Evolutionary conservation across 768 basidiomycete genomes (phyloP), one percentile per base, ranked within the genome.

Genomic region (Russula sp.): DNA sequence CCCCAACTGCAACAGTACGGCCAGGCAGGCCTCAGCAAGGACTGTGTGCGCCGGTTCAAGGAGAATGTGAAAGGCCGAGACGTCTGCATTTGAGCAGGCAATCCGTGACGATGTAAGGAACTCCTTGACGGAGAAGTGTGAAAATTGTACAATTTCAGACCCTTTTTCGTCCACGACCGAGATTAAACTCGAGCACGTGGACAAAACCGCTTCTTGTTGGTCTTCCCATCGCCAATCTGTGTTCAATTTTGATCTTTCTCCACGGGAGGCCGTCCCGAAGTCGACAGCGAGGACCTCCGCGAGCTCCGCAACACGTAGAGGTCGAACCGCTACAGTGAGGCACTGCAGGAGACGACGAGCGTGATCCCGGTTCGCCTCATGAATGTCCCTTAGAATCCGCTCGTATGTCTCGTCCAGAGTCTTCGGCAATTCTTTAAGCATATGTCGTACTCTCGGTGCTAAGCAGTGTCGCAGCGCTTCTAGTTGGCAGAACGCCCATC

Each of bases 91-190:
- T 9, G 57, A 32, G 34, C 5, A 1, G 16, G 30, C 44, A 22
- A 57, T 30, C 11, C 57, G 42, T 20, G 28, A 20, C n/a, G 57
- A 57, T 1, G 44, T 57, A 18, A 57, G 57, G 57, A 32, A 57
- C n/a, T 57, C 57, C 30, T 57, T 57, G 1, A 57, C 57, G 11
- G 57, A 57, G 28, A 57, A 57, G 13, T 57, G 57, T 5, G 57
- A 57, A 44, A 57, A 57, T 32, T 57, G 57, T 1, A 57, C 42
- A 2, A 57, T 24, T 57, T 32, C 44, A 22, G 11, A 14, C 2
- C 18, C 11, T 1, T 36, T 6, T 30, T 44, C 42, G 14, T 32
- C 56, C 16, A 57, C 28, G 7, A 57, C 16, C 1, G 56, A 28
- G 13, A 57, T 46, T 11, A 57, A 44, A n/a, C 56, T 57, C 20